Evolutionary conservation across 1,284 basidiomycete species (phyloP), one percentile per base, ranked within the genome.

Genomic region (Ceratobasidium sp.): DNA sequence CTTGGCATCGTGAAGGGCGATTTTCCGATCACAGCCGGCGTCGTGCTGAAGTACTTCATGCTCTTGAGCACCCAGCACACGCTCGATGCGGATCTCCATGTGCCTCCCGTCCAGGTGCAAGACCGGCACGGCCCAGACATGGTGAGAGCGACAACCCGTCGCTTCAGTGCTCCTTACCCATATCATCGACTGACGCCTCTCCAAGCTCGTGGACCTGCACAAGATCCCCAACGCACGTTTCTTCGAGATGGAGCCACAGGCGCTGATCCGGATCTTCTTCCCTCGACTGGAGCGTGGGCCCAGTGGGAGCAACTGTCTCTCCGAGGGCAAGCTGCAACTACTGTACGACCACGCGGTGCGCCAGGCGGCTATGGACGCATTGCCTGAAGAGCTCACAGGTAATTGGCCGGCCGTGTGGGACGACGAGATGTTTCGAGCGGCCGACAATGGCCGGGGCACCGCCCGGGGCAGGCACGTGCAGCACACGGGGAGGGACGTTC

Each of bases 151-250:
- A 28, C 16, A 11, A 18, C 11, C 25, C 9, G 9, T 18, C 9
- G 16, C 44, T 33, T 18, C 6, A 9, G 21, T 25, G 21, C n/a
- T 12, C 23, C 11, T 9, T 11, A 21, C 7, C 46, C 46, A n/a
- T 18, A n/a, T 18, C 42, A 4, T 14, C n/a, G 18, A 62, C 44
- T 49, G 40, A 14, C 48, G n/a, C 9, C 21, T n/a, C 42, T 16
- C 12, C 12, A 8, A 72, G 69, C 16, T 16, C 21, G 46, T 72
- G 23, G 25, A 53, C 16, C 21, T 38, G n/a, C 69, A 72, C 25
- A 49, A 54, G 46, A 36, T 72, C 9, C 58, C 69, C 0, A 72
- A 72, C 49, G 46, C 48, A 2, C 69, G 58, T 3, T 72, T 72
- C 36, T 2, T 72, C 36, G 58, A 72, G 25, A 8, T 36, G 12